Evolutionary conservation across 306 rosid genomes (phyloP).

Genomic region (Prunus padus): DNA sequence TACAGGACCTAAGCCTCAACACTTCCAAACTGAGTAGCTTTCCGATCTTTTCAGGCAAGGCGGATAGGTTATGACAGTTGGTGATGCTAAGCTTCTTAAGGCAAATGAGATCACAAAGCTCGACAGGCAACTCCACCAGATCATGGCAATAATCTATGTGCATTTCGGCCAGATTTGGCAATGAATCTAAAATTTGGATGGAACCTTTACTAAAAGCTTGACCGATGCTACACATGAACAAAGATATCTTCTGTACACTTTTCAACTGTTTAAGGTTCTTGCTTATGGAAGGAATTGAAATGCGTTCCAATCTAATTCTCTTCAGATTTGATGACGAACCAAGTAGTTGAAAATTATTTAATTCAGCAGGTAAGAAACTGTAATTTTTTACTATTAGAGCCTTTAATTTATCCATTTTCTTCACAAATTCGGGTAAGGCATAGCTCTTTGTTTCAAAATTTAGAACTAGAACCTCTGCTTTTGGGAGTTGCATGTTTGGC

Average conservation of each 20-base stretch:
- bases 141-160: conserved; percentile 50
- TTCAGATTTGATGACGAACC: conserved; percentile 30
- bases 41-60: conserved; percentile 45
- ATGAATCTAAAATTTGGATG: conserved; percentile 19
- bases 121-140: conserved; percentile 41
- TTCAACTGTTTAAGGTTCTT: conserved; percentile 21
- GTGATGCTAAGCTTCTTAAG: conserved; percentile 56
- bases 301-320: conserved; percentile 53
- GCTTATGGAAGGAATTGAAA: conserved; percentile 37
- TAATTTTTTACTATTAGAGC: conserved; percentile 46
- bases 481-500: conserved; percentile 41
- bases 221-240: conserved; percentile 55
- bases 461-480: conserved; percentile 60
- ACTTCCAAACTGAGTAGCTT: conserved; percentile 39
- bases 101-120: conserved; percentile 26
- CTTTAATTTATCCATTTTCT: conserved; percentile 52
- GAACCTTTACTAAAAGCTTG: conserved; percentile 32
- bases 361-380: conserved; percentile 29
- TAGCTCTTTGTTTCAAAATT: conserved; percentile 42
- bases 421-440: conserved; percentile 47
- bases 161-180: conserved; percentile 53
- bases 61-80: conserved; percentile 50
- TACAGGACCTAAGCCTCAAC: conserved; percentile 52
- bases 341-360: conserved; percentile 40
- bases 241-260: conserved; percentile 46